A percentile compares a stretch with the other conserved stretches of the same genome.
Evolutionary conservation across 2,329 filamentous ascomycete genomes (phyloP).

Genomic region (Diplodia scrobiculata): DNA sequence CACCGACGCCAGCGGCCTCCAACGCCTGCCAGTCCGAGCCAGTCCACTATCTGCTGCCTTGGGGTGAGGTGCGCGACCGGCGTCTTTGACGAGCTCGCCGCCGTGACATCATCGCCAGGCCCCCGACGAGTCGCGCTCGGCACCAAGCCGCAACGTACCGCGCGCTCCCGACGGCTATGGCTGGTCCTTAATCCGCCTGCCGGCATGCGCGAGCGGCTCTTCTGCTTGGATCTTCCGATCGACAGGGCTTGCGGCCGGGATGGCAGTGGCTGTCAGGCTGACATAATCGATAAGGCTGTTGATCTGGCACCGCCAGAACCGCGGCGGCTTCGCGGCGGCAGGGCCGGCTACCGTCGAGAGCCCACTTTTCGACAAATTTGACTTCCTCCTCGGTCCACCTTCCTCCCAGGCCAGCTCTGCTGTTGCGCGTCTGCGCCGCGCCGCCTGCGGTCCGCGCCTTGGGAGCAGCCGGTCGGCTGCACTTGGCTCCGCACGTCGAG

Average conservation of each 20-base stretch:
- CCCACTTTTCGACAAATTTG: conserved; percentile 26
- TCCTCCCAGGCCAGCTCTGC: neutral
- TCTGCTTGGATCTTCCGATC: conserved; percentile 27
- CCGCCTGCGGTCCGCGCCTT: neutral
- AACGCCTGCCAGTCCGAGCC: neutral
- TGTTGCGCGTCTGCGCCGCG: neutral
- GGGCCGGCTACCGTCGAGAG: neutral
- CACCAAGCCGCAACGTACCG: conserved; percentile 5
- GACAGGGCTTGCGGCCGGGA: conserved; percentile 19
- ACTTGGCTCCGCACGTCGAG: neutral
- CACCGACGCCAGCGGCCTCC: neutral
- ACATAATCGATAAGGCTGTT: conserved; percentile 23
- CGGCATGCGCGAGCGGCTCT: conserved; percentile 12
- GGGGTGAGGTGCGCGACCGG: neutral
- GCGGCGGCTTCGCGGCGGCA: conserved; percentile 16
- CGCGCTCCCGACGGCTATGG: conserved; percentile 5
- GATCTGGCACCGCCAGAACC: conserved; percentile 10
- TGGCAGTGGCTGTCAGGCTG: conserved; percentile 6
- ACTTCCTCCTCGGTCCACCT: conserved; percentile 26
- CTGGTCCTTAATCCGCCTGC: neutral
- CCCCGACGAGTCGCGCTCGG: conserved; percentile 6
- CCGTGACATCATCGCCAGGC: conserved; percentile 14
- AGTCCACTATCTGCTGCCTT: neutral
- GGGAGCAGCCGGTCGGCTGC: neutral
- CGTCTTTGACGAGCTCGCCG: conserved; percentile 11